A percentile compares a stretch with the other conserved stretches of the same genome.
Evolutionary conservation across 1,284 basidiomycete species (phyloP).

Genomic region (Entoloma clypeatum): DNA sequence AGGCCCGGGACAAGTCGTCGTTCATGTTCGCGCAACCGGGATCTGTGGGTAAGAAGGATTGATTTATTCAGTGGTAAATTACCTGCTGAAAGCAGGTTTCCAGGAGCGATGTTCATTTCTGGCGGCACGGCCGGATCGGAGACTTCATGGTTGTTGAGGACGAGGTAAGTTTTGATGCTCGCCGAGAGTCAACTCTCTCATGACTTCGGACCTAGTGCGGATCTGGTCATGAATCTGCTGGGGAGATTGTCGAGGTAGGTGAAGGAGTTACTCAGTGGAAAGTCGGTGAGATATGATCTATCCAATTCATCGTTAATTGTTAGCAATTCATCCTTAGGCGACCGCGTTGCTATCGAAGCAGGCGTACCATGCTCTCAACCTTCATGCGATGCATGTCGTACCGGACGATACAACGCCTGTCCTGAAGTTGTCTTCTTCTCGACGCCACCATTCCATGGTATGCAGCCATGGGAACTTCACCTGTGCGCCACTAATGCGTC

Average conservation of each 20-base stretch:
- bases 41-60: constrained; percentile 51
- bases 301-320: constrained; percentile 1
- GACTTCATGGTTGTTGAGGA: constrained; percentile 65
- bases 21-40: constrained; percentile 60
- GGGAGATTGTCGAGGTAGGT: constrained; percentile 56
- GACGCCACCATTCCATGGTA: constrained; percentile 61
- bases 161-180: constrained; percentile 36
- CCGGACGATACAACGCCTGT: constrained; percentile 59
- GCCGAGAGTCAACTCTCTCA: constrained; percentile 1
- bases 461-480: constrained; percentile 5
- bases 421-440: constrained; percentile 64
- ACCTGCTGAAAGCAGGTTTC: background rate
- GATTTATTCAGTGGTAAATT: background rate
- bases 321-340: constrained; percentile 38
- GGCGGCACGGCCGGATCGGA: constrained; percentile 61
- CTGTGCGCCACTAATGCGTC: background rate
- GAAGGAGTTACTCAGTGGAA: constrained; percentile 62
- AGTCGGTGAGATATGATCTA: constrained; percentile 32
- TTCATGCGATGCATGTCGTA: constrained; percentile 53
- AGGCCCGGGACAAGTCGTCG: constrained; percentile 55
- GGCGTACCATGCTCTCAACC: constrained; percentile 60
- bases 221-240: constrained; percentile 64
- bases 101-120: constrained; percentile 63
- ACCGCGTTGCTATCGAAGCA: constrained; percentile 62
- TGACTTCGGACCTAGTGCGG: constrained; percentile 41